Evolutionary conservation across 257 asterid genomes (phyloP).

Genomic region (Primulina tabacum): DNA sequence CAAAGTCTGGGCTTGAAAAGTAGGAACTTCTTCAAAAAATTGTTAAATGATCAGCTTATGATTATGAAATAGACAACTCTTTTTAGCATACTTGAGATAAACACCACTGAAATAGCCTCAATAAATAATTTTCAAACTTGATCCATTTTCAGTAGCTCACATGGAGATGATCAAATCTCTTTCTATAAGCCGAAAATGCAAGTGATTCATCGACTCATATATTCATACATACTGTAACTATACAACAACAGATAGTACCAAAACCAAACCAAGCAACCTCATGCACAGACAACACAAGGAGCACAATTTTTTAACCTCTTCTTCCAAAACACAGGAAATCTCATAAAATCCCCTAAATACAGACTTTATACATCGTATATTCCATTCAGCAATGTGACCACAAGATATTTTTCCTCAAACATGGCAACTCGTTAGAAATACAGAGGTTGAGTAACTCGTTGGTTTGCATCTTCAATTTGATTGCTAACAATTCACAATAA

Average conservation of each 20-base stretch:
- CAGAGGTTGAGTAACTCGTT: too few relatives aligned
- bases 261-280: slow-evolving; percentile 20
- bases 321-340: slow-evolving; percentile 20
- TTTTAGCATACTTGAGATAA: too few relatives aligned
- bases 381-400: slow-evolving; percentile 9
- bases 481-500: too few relatives aligned
- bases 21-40: too few relatives aligned
- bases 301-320: slow-evolving; percentile 10
- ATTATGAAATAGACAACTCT: too few relatives aligned
- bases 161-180: slow-evolving; percentile 12
- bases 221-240: slow-evolving; percentile 15
- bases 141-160: too few relatives aligned
- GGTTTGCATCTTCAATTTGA: too few relatives aligned
- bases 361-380: slow-evolving; percentile 23
- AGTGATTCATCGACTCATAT: slow-evolving; percentile 8
- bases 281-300: slow-evolving; percentile 10
- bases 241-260: slow-evolving; percentile 18
- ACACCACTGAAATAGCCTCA: too few relatives aligned
- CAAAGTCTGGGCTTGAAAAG: too few relatives aligned
- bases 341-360: slow-evolving; percentile 29
- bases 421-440: too few relatives aligned
- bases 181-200: slow-evolving; percentile 22
- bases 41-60: too few relatives aligned
- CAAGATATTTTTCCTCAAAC: background rate
- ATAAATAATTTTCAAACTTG: too few relatives aligned